phyloP scores from a whole-genome alignment of 139 green algal species.

The Micractinium conductrix region DNA sequence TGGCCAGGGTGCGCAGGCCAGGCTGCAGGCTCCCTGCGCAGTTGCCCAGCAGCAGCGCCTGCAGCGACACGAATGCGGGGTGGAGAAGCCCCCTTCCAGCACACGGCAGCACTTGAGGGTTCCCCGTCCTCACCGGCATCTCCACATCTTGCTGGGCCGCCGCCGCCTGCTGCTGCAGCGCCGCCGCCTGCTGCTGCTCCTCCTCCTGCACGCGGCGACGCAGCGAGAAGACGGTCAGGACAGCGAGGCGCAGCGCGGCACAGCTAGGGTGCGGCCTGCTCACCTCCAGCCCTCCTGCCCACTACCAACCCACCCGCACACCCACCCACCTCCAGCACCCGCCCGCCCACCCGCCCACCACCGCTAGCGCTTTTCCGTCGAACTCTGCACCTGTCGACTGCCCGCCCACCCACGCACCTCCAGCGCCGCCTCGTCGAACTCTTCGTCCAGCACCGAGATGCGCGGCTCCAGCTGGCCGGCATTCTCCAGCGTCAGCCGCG shows the following conservation, averaged over 20 bases:
- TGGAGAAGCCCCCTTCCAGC: no score
- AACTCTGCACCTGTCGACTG: no score
- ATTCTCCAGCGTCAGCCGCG: conserved; percentile 71
- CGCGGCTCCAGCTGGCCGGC: conserved; percentile 72
- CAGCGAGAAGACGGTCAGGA: neutral
- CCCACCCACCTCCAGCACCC: no score
- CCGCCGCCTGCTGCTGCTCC: conserved; percentile 37
- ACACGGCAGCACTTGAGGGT: no score
- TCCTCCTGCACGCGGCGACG: conserved; percentile 15
- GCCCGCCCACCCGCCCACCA: neutral
- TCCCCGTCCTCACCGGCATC: no score
- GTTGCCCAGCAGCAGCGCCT: no score
- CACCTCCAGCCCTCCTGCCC: conserved; percentile 84
- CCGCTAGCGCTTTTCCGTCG: neutral
- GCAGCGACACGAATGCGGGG: no score
- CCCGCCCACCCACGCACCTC: conserved; percentile 47
- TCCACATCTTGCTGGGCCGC: conserved; percentile 14
- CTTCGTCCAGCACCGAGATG: conserved; percentile 77
- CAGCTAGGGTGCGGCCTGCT: conserved; percentile 51
- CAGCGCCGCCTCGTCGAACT: conserved; percentile 79
- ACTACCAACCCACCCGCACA: conserved; percentile 52
- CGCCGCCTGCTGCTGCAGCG: conserved; percentile 34
- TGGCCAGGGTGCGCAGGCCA: no score
- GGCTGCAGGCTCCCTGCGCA: no score
- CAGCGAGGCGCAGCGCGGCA: neutral